Evolutionary conservation across 1,284 basidiomycete genomes (phyloP).

Genomic region (Puccinia hordei): DNA sequence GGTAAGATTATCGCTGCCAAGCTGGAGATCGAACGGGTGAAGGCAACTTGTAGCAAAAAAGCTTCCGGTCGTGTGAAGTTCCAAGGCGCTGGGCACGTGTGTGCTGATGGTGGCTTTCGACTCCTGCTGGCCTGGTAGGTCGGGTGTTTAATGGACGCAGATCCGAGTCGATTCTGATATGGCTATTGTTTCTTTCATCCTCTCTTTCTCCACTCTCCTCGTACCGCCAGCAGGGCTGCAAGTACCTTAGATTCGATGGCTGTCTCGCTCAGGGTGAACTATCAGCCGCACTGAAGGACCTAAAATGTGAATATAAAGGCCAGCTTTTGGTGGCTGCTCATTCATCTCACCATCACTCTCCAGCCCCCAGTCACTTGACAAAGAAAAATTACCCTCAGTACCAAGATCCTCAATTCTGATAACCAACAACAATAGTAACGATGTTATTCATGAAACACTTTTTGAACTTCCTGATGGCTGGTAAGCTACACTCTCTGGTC

Average conservation of each 20-base stretch:
- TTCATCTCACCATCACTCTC: conserved; percentile 17
- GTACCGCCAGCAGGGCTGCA: background rate
- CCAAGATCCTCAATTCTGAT: conserved; percentile 7
- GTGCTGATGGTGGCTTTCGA: background rate
- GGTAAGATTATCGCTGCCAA: background rate
- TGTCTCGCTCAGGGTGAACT: too few relatives aligned
- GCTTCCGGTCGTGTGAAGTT: background rate
- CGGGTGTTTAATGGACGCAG: conserved; percentile 16
- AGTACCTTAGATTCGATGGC: background rate
- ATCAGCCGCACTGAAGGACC: too few relatives aligned
- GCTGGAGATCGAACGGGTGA: conserved; percentile 11
- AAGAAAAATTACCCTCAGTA: background rate
- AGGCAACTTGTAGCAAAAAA: background rate
- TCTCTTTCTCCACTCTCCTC: conserved; percentile 3
- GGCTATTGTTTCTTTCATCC: conserved; percentile 24
- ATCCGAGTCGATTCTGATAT: conserved; percentile 5
- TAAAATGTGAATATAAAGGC: background rate
- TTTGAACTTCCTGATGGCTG: conserved; percentile 32
- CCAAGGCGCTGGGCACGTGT: background rate
- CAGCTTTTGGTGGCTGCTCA: background rate
- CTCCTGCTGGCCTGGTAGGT: background rate
- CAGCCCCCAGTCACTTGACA: background rate
- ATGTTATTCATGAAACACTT: conserved; percentile 33
- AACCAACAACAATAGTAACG: background rate
- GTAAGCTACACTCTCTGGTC: conserved; percentile 18